Conservation (phyloP, 2,329 filamentous ascomycete species). For the Penicillium sp. region DNA sequence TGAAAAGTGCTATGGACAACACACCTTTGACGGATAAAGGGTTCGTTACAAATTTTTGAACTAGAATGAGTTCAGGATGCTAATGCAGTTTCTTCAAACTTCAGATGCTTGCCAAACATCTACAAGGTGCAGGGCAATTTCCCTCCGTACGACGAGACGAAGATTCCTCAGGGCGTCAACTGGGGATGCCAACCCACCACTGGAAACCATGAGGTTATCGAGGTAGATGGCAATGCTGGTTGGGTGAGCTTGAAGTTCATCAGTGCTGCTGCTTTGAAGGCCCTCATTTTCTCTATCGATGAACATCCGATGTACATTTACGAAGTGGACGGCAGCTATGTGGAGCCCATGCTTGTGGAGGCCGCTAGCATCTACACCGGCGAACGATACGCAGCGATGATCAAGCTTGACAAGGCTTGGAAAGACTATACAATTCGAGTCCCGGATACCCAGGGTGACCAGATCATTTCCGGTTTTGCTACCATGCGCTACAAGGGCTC, state of each 20-base stretch:
- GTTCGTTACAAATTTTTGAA: slow-evolving; percentile 3
- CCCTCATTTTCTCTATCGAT: slow-evolving; percentile 48
- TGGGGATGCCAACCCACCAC: slow-evolving; percentile 48
- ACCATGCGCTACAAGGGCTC: slow-evolving; percentile 43
- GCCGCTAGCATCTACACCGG: slow-evolving; percentile 32
- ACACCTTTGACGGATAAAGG: slow-evolving; percentile 19
- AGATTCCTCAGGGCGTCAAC: slow-evolving; percentile 23
- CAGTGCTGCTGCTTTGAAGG: slow-evolving; percentile 51
- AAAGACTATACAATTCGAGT: slow-evolving; percentile 17
- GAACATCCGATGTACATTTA: slow-evolving; percentile 42
- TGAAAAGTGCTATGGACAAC: slow-evolving; percentile 6
- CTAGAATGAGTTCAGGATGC: not conserved
- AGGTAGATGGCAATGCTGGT: slow-evolving; percentile 35
- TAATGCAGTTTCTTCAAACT: not conserved
- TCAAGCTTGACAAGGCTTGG: slow-evolving; percentile 22
- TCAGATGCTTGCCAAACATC: slow-evolving; percentile 28
- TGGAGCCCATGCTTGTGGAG: slow-evolving; percentile 36
- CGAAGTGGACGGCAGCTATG: slow-evolving; percentile 41
- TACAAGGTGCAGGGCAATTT: slow-evolving; percentile 25
- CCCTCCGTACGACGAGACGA: slow-evolving; percentile 19
- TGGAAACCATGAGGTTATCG: slow-evolving; percentile 47
- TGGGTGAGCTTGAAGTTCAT: slow-evolving; percentile 60
- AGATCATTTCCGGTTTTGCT: slow-evolving; percentile 56
- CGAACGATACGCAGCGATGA: slow-evolving; percentile 39
- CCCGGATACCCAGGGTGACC: slow-evolving; percentile 43